These are phyloP conservation scores for Hondaea fermentalgiana DNA, from an alignment of 108 stramenopile genomes.

Conservation along the genomic window DNA sequence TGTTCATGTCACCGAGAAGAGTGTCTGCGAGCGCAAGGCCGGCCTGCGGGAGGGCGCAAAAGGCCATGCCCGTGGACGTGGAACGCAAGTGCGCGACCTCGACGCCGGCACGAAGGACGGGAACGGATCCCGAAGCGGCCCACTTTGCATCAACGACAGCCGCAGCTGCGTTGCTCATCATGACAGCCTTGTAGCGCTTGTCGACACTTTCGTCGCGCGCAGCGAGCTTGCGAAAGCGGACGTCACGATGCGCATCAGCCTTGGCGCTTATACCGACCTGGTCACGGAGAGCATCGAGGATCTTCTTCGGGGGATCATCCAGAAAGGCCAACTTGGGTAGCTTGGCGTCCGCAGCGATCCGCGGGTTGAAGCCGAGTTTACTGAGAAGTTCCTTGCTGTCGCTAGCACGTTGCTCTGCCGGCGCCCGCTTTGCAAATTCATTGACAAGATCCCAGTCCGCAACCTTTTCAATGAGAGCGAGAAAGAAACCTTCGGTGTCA, in stretches of 20 bases:
- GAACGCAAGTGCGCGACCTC: neutral
- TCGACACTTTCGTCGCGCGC: neutral
- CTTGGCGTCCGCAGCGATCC: neutral
- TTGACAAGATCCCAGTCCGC: neutral
- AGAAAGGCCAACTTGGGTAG: neutral
- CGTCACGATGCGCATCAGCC: neutral
- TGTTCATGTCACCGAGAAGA: neutral
- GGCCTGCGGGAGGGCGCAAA: neutral
- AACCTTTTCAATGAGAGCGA: constrained; percentile 19
- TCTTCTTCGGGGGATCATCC: neutral
- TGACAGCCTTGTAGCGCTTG: neutral
- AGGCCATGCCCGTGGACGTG: neutral
- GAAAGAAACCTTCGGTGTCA: constrained; percentile 31
- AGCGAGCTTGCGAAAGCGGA: neutral
- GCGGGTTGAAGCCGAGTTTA: neutral
- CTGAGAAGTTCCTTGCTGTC: neutral
- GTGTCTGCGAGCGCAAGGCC: neutral
- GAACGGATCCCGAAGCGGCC: neutral
- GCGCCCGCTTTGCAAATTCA: neutral
- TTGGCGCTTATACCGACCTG: neutral
- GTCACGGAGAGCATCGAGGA: neutral
- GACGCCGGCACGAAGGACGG: neutral
- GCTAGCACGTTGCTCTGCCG: neutral
- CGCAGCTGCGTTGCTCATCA: neutral
- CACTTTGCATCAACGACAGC: neutral